These are phyloP conservation scores for Adansonia grandidieri DNA, from an alignment of 441 rosid species.

Conservation along the genomic window DNA sequence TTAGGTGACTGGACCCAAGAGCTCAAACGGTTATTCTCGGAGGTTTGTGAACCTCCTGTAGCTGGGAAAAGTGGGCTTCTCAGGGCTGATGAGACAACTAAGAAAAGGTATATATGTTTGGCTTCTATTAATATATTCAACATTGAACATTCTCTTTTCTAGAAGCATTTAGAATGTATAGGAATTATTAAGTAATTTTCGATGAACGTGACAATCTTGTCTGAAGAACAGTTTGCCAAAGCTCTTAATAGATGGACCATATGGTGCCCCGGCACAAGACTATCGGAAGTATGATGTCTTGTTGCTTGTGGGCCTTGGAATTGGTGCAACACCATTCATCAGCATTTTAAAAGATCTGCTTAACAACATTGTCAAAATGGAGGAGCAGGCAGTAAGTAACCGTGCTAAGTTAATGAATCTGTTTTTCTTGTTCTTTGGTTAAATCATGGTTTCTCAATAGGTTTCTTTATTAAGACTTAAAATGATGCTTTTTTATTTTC, in stretches of 20 bases:
- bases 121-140: background rate
- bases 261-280: constrained; percentile 96
- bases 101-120: constrained; percentile 49
- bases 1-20: constrained; percentile 95
- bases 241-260: constrained; percentile 89
- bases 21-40: constrained; percentile 73
- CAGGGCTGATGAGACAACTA: constrained; percentile 79
- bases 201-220: constrained; percentile 6
- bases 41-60: constrained; percentile 70
- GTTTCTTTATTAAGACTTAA: background rate
- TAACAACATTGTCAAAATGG: constrained; percentile 73
- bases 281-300: constrained; percentile 78
- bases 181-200: background rate
- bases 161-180: background rate
- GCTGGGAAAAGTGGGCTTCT: constrained; percentile 92
- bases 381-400: constrained; percentile 72
- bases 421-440: background rate
- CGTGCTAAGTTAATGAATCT: background rate
- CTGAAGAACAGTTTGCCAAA: constrained; percentile 70
- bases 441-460: background rate
- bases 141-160: constrained; percentile 17
- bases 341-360: constrained; percentile 88
- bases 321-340: constrained; percentile 95
- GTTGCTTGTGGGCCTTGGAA: constrained; percentile 87
- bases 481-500: constrained; percentile 18